Conservation (phyloP, 352 stramenopile genomes). For the Thalassiosira livingstoniorum region DNA sequence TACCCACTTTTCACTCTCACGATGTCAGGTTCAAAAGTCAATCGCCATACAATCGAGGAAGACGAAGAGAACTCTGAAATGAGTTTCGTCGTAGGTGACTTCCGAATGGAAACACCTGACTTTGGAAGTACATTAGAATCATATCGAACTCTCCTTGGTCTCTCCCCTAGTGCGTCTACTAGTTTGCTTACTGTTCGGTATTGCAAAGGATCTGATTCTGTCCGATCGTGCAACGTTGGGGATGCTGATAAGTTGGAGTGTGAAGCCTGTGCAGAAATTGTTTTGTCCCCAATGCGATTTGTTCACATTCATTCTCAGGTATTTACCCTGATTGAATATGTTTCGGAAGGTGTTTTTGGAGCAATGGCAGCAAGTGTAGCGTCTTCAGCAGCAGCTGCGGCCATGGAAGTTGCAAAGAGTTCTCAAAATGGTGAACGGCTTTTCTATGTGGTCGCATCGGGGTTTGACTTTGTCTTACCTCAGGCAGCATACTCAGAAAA, state of each 20-base stretch:
- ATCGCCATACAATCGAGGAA: constrained; percentile 53
- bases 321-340: constrained; percentile 77
- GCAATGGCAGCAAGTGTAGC: constrained; percentile 76
- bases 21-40: constrained; percentile 75
- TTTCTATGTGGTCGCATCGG: constrained; percentile 78
- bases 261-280: constrained; percentile 76
- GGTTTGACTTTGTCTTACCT: constrained; percentile 82
- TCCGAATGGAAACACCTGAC: constrained; percentile 69
- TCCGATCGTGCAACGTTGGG: constrained; percentile 63
- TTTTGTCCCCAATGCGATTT: constrained; percentile 83
- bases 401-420: constrained; percentile 76
- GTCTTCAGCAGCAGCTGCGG: constrained; percentile 74
- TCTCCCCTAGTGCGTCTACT: constrained; percentile 68
- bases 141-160: constrained; percentile 82
- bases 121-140: constrained; percentile 62
- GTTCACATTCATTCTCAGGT: constrained; percentile 83
- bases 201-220: constrained; percentile 65
- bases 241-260: constrained; percentile 63
- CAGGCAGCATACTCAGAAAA: constrained; percentile 74
- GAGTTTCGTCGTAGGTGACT: constrained; percentile 77
- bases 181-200: constrained; percentile 84
- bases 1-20: constrained; percentile 75
- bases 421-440: constrained; percentile 65
- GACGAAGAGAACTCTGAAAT: constrained; percentile 68
- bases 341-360: constrained; percentile 81